Percentiles rank a stretch among this genome's conserved stretches.
phyloP scores from a whole-genome alignment of 2,329 filamentous ascomycete species.

The Aspergillus bombycis region DNA sequence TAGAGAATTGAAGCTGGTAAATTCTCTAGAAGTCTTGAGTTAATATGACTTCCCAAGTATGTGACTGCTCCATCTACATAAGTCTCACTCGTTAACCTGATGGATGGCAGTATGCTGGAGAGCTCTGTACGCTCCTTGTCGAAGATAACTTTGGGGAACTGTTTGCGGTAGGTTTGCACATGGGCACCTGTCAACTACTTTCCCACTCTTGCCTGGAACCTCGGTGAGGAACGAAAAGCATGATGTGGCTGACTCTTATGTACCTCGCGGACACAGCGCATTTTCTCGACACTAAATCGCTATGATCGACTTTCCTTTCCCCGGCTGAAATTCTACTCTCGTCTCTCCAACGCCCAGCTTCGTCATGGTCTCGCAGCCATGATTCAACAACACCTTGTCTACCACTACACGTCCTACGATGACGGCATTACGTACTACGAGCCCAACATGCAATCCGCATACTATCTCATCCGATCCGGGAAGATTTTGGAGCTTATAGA shows the following conservation, averaged over 20 bases:
- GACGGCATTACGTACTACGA: constrained; percentile 75
- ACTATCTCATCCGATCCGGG: constrained; percentile 77
- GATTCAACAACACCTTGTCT: constrained; percentile 84
- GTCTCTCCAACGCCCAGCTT: constrained; percentile 73
- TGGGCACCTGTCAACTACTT: not conserved
- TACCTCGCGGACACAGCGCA: constrained; percentile 61
- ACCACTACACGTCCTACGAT: constrained; percentile 68
- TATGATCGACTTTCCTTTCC: constrained; percentile 75
- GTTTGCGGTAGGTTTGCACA: constrained; percentile 70
- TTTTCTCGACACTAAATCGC: constrained; percentile 76
- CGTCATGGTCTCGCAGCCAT: constrained; percentile 81
- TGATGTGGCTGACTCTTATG: constrained; percentile 8
- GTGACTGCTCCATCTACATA: constrained; percentile 31
- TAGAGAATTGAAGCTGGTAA: constrained; percentile 70
- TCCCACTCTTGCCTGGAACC: not conserved
- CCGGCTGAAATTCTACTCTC: constrained; percentile 71
- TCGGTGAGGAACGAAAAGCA: not conserved
- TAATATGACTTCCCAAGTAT: constrained; percentile 59
- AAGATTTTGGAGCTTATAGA: constrained; percentile 79
- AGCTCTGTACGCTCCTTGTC: constrained; percentile 88
- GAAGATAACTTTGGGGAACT: constrained; percentile 90
- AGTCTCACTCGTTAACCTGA: constrained; percentile 29
- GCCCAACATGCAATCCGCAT: constrained; percentile 77
- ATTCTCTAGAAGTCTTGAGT: constrained; percentile 69
- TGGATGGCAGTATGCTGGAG: constrained; percentile 65